phyloP scores from a whole-genome alignment of 2,329 filamentous ascomycete species.

The Paecilomyces formosus region DNA sequence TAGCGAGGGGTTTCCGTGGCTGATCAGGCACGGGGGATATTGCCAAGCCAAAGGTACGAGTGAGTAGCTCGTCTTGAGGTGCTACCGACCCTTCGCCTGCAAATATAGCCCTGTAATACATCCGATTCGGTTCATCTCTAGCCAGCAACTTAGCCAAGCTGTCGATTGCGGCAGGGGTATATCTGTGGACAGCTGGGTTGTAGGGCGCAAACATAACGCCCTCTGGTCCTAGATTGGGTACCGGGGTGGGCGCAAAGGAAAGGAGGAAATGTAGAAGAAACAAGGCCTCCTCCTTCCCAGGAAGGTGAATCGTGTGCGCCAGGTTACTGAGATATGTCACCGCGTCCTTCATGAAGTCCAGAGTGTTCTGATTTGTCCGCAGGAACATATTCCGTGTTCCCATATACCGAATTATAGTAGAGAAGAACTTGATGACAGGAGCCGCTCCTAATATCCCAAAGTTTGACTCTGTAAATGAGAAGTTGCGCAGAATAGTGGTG shows the following conservation, averaged over 20 bases:
- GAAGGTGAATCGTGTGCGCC: slow-evolving; percentile 69
- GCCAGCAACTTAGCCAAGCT: slow-evolving; percentile 85
- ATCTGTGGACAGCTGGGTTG: slow-evolving; percentile 73
- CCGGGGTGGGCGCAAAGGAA: slow-evolving; percentile 76
- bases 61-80: slow-evolving; percentile 71
- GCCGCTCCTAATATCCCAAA: slow-evolving; percentile 68
- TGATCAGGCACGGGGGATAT: slow-evolving; percentile 76
- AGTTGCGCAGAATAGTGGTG: slow-evolving; percentile 84
- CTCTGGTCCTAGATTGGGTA: slow-evolving; percentile 51
- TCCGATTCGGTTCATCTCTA: slow-evolving; percentile 85
- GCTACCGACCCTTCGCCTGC: slow-evolving; percentile 58
- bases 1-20: slow-evolving; percentile 52
- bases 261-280: slow-evolving; percentile 83
- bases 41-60: slow-evolving; percentile 76
- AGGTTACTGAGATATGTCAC: slow-evolving; percentile 86
- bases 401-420: slow-evolving; percentile 74
- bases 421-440: slow-evolving; percentile 73
- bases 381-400: slow-evolving; percentile 85
- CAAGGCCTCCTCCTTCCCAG: slow-evolving; percentile 77
- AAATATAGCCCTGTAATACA: slow-evolving; percentile 77
- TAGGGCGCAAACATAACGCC: slow-evolving; percentile 71
- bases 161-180: slow-evolving; percentile 84
- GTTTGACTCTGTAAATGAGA: slow-evolving; percentile 79
- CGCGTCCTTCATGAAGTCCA: slow-evolving; percentile 96
- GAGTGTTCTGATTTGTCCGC: slow-evolving; percentile 70